Percentiles rank a stretch among this genome's conserved stretches.
phyloP scores from a whole-genome alignment of 2,329 filamentous ascomycete species.

The Raffaelea deltoideospora region DNA sequence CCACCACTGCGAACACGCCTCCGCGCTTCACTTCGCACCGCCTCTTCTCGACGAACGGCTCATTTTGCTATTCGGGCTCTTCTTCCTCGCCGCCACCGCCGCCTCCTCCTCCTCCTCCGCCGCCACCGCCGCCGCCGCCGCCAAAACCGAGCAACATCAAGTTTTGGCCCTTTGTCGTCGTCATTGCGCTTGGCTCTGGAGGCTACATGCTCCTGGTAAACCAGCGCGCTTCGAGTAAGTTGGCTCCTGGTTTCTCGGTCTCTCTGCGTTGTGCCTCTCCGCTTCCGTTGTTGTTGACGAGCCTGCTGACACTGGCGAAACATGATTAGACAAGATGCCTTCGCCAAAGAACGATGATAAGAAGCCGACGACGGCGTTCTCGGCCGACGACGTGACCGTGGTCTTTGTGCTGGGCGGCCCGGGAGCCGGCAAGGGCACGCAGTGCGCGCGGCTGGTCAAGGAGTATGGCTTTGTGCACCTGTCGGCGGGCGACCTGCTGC shows the following conservation, averaged over 20 bases:
- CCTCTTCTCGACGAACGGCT: no score
- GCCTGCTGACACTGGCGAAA: constrained; percentile 2
- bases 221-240: constrained; percentile 25
- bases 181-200: constrained; percentile 31
- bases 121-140: constrained; percentile 7
- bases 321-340: constrained; percentile 4
- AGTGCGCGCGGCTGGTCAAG: constrained; percentile 75
- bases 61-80: no score
- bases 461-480: constrained; percentile 89
- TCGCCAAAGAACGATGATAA: background rate
- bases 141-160: constrained; percentile 22
- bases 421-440: constrained; percentile 90
- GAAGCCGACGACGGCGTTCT: constrained; percentile 50
- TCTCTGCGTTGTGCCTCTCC: background rate
- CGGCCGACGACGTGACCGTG: constrained; percentile 64
- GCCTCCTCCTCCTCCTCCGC: no score
- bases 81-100: no score
- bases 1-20: no score
- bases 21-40: no score
- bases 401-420: constrained; percentile 94
- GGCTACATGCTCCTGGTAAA: constrained; percentile 37
- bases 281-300: background rate
- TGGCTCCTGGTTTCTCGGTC: background rate
- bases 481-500: constrained; percentile 81
- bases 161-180: constrained; percentile 41